phyloP scores from a whole-genome alignment of 1,284 basidiomycete genomes.

The Agaricales sp. region DNA sequence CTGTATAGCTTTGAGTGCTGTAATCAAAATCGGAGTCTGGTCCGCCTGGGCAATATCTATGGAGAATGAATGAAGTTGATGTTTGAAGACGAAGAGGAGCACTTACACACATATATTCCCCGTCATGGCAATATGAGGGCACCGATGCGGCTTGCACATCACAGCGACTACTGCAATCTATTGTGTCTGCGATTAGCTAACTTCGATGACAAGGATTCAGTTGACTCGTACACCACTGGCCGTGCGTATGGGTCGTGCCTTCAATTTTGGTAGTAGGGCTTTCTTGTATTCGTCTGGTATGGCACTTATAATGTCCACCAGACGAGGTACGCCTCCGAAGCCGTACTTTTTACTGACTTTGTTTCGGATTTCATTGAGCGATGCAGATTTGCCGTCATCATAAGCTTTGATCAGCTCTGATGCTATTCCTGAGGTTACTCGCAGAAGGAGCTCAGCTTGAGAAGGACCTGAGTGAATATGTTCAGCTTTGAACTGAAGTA shows the following conservation, averaged over 20 bases:
- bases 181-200: conserved; percentile 4
- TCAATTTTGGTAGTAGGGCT: conserved; percentile 81
- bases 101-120: conserved; percentile 98
- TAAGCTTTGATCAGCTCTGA: conserved; percentile 89
- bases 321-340: conserved; percentile 79
- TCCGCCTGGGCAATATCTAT: conserved; percentile 96
- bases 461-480: conserved; percentile 48
- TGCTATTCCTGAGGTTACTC: conserved; percentile 92
- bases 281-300: conserved; percentile 98
- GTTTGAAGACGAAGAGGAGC: conserved; percentile 3
- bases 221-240: conserved; percentile 71
- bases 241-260: conserved; percentile 93
- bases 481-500: background rate
- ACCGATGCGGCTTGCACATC: conserved; percentile 99
- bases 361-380: conserved; percentile 82
- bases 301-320: conserved; percentile 97
- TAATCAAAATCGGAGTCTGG: conserved; percentile 99
- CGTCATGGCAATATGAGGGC: conserved; percentile 99
- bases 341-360: conserved; percentile 87
- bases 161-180: conserved; percentile 98
- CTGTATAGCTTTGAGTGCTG: conserved; percentile 96
- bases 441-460: conserved; percentile 84
- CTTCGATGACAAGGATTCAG: conserved; percentile 4
- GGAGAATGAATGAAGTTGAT: conserved; percentile 5
- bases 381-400: conserved; percentile 66